These are phyloP conservation scores for Mycena indigotica DNA, from an alignment of 768 basidiomycete genomes.

Conservation along the genomic window DNA sequence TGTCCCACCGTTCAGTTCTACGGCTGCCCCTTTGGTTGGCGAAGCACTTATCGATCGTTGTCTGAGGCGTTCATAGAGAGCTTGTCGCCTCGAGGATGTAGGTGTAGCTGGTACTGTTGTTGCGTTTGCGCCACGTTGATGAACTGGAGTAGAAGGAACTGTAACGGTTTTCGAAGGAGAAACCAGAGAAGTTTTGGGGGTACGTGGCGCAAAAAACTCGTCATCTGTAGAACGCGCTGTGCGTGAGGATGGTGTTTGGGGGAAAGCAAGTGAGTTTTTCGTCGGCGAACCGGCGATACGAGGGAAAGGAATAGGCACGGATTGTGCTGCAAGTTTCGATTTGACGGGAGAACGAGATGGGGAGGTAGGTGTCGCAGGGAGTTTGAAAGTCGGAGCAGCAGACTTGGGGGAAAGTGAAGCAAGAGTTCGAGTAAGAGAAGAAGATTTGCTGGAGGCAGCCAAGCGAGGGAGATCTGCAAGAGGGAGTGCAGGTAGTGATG, in stretches of 20 bases:
- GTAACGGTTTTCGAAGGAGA: slow-evolving; percentile 36
- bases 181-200: slow-evolving; percentile 41
- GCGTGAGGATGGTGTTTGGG: slow-evolving; percentile 64
- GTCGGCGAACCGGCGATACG: slow-evolving; percentile 41
- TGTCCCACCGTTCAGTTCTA: slow-evolving; percentile 43
- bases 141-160: slow-evolving; percentile 68
- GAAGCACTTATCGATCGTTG: slow-evolving; percentile 69
- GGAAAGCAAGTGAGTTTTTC: slow-evolving; percentile 55
- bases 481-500: slow-evolving; percentile 59
- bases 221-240: slow-evolving; percentile 37
- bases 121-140: slow-evolving; percentile 58
- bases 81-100: slow-evolving; percentile 72
- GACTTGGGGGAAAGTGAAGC: slow-evolving; percentile 77
- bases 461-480: slow-evolving; percentile 67
- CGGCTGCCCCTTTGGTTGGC: slow-evolving; percentile 59
- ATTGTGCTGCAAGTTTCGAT: slow-evolving; percentile 39
- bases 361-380: slow-evolving; percentile 43
- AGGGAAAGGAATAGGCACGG: slow-evolving; percentile 54
- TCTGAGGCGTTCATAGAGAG: slow-evolving; percentile 79
- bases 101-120: slow-evolving; percentile 68
- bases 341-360: slow-evolving; percentile 40
- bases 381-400: slow-evolving; percentile 43
- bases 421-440: slow-evolving; percentile 67
- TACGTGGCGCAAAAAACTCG: slow-evolving; percentile 48
- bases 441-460: slow-evolving; percentile 55